Base-by-base conservation (phyloP, 768 basidiomycete genomes). In the Leccinum sublutescens region DNA sequence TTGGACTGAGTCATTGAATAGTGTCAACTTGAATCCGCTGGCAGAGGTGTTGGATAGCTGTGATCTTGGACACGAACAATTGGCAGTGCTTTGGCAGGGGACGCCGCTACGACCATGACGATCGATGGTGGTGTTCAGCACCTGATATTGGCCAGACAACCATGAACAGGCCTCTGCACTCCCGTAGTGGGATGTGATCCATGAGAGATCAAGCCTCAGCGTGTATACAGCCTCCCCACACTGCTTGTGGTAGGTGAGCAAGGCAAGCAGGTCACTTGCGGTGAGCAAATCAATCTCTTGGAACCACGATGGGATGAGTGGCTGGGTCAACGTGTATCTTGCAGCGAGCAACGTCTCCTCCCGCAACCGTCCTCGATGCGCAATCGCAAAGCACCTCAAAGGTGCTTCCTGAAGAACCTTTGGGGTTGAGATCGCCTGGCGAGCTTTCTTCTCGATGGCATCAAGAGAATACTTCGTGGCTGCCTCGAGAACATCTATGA, bases 311-410 rank as follows among this genome's bases (percentile, higher is more conserved):
- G 71, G 66, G 11, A 67, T 50, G 36, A 74, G 61, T 2, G 73
- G 68, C 29, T 68, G 55, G 14, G 64, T 47, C 50, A 77, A 58
- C 1, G 75, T 71, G 45, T 62, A 58, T n/a, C 54, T 68, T 2
- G 74, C 72, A 12, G 75, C 72, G 2, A 69, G 58, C 9, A 60
- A 25, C 0, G 70, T 71, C 58, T 75, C 66, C 2, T 67, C 59
- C 31, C 48, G 53, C 36, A 73, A 52, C 5, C 36, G 33, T 19
- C 62, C 67, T 2, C 57, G 66, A 21, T 57, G 58, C 2, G 74
- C 71, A 6, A 77, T 63, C 1, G 72, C 74, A 54, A 73, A 77
- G 4, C 68, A 67, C 1, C 68, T 66, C 4, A 77, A 31, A 3
- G 76, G 62, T 3, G 68, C 66, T 0, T n/a, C 58, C 0, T 70